phyloP scores from a whole-genome alignment of 257 asterid genomes.

The Henckelia pumila region DNA sequence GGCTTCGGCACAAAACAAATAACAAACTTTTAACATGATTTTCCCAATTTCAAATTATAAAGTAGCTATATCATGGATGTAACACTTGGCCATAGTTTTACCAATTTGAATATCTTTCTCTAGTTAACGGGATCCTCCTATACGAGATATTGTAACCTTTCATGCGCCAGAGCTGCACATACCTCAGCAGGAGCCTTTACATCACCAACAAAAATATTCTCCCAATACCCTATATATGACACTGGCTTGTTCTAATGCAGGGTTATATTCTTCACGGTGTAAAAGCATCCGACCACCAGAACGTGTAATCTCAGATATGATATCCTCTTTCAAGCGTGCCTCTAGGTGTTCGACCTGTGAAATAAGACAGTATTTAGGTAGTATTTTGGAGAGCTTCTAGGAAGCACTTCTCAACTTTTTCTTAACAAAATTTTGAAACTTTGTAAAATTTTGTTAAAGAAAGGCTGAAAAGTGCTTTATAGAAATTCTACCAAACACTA shows the following conservation, averaged over 20 bases:
- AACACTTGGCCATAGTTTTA: slow-evolving; percentile 2
- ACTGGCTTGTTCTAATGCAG: slow-evolving; percentile 74
- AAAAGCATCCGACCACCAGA: slow-evolving; percentile 98
- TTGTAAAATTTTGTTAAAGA: no score
- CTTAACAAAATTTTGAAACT: no score
- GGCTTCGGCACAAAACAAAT: neutral
- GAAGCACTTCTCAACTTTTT: no score
- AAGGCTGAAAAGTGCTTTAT: no score
- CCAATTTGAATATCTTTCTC: slow-evolving; percentile 56
- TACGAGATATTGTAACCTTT: slow-evolving; percentile 64
- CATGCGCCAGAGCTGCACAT: slow-evolving; percentile 61
- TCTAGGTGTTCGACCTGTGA: slow-evolving; percentile 96
- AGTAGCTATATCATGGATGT: no score
- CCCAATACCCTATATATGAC: slow-evolving; percentile 97
- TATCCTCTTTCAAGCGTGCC: slow-evolving; percentile 90
- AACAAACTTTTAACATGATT: neutral
- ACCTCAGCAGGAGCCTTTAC: slow-evolving; percentile 93
- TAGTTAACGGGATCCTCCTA: slow-evolving; percentile 88
- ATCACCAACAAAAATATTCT: slow-evolving; percentile 81
- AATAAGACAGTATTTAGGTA: slow-evolving; percentile 25
- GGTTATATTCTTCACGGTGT: slow-evolving; percentile 93
- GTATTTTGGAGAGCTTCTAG: no score
- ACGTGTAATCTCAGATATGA: slow-evolving; percentile 65
- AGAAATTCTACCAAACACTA: no score
- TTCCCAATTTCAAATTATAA: neutral